Evolutionary conservation across 768 basidiomycete species (phyloP), one percentile per base, ranked within the genome.

Genomic region (Pholiota molesta): DNA sequence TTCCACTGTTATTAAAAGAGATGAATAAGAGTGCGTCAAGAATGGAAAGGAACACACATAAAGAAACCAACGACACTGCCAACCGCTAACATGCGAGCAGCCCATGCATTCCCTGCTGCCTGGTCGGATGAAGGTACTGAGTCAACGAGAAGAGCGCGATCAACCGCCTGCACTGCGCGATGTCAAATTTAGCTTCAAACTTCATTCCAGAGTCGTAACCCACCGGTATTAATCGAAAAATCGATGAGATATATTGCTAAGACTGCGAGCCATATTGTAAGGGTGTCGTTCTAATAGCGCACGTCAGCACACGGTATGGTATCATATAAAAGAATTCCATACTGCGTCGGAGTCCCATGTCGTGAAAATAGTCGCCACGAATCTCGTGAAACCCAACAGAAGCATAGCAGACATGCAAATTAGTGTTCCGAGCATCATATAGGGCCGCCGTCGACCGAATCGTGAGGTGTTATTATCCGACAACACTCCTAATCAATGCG

Each of bases 31-130:
- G 45, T 6, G 29, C 9, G 2, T 53, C 39, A 11, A 19, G 45
- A 40, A 55, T 4, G 16, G 23, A 26, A 45, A 14, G 56, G 5
- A 58, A 14, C 92, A 66, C 66, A 95, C 95, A 93, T 81, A 69
- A 92, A 97, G 73, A 95, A 97, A 0, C 95, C 95, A 1, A 87
- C 78, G 0, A 97, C 89, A 59, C 91, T 88, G 11, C 96, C 96
- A 28, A 95, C 69, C 1, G 92, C 93, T 49, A 91, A 77, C 94
- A 97, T 96, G n/a, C 91, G 79, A 0, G 92, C 94, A 0, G 94
- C 96, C 96, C 96, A 99, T 0, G 96, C 96, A 70, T 96, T 97
- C 0, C 92, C 95, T 9, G 83, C 78, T 6, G 95, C 87, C 72
- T 99, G 96, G 26, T 86, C 79, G 1, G 83, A 71, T 0, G 90